A percentile compares a stretch with the other conserved stretches of the same genome.
Conservation (phyloP, 345 rosid species). For the Combretum micranthum region DNA sequence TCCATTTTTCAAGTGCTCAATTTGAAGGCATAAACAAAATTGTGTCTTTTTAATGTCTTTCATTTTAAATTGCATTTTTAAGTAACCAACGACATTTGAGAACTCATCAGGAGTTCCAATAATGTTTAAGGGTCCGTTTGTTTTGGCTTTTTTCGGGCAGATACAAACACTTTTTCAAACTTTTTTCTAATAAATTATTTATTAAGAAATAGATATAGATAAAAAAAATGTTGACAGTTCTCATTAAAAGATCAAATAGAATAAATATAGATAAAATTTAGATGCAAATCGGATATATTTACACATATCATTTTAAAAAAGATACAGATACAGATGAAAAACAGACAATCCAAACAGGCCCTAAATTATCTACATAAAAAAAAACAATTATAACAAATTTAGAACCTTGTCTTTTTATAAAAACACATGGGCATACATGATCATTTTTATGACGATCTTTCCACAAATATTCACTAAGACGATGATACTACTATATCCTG, state of each 20-base stretch:
- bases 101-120: not conserved
- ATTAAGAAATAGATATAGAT: too few species aligned
- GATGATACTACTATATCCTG: not conserved
- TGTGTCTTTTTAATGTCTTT: not conserved
- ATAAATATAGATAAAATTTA: too few species aligned
- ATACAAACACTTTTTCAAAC: too few species aligned
- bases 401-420: not conserved
- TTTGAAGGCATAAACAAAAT: not conserved
- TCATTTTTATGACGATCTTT: conserved; percentile 1
- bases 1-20: not conserved
- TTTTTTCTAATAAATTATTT: too few species aligned
- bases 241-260: too few species aligned
- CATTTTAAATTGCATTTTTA: too few species aligned
- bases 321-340: too few species aligned
- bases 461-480: not conserved
- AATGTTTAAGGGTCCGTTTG: not conserved
- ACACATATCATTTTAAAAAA: too few species aligned
- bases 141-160: too few species aligned
- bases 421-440: conserved; percentile 1
- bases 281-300: too few species aligned
- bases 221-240: too few species aligned
- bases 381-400: not conserved
- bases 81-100: not conserved
- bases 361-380: not conserved
- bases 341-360: too few species aligned